Evolutionary conservation across 768 basidiomycete genomes (phyloP).

Genomic region (Suillus americanus): DNA sequence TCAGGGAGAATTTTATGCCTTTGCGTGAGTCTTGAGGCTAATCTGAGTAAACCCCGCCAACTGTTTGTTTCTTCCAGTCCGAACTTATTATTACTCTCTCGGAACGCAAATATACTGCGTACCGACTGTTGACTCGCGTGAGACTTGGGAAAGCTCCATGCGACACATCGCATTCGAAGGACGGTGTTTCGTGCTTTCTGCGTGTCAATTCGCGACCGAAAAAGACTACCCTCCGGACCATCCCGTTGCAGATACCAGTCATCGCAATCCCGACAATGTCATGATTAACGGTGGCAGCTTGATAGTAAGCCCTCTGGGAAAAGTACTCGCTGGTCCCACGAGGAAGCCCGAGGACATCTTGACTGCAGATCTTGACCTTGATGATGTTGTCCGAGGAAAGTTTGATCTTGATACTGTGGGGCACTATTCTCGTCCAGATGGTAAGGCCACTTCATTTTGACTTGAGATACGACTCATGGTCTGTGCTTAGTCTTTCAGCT

Average conservation of each 20-base stretch:
- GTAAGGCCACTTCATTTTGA: slow-evolving; percentile 33
- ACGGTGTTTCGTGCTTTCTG: slow-evolving; percentile 66
- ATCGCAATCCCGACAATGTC: slow-evolving; percentile 44
- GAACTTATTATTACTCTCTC: slow-evolving; percentile 57
- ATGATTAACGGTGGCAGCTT: slow-evolving; percentile 64
- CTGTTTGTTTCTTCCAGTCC: slow-evolving; percentile 35
- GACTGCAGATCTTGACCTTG: slow-evolving; percentile 57
- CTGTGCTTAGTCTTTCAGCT: slow-evolving; percentile 27
- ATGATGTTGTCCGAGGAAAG: slow-evolving; percentile 56
- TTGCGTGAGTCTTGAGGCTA: slow-evolving; percentile 39
- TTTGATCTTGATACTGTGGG: slow-evolving; percentile 63
- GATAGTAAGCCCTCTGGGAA: slow-evolving; percentile 58
- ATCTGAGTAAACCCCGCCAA: not conserved
- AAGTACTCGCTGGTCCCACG: slow-evolving; percentile 59
- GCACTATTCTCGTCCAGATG: slow-evolving; percentile 59
- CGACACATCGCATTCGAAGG: slow-evolving; percentile 66
- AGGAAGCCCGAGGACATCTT: slow-evolving; percentile 51
- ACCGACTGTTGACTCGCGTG: slow-evolving; percentile 62
- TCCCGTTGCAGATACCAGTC: slow-evolving; percentile 37
- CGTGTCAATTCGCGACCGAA: slow-evolving; percentile 57
- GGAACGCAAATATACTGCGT: slow-evolving; percentile 65
- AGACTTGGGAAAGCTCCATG: slow-evolving; percentile 58
- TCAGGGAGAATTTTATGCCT: slow-evolving; percentile 74
- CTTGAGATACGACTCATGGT: slow-evolving; percentile 6
- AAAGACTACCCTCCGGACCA: slow-evolving; percentile 52